phyloP scores from a whole-genome alignment of 371 early-diverging fungal species.

The Lichtheimia hyalospora region DNA sequence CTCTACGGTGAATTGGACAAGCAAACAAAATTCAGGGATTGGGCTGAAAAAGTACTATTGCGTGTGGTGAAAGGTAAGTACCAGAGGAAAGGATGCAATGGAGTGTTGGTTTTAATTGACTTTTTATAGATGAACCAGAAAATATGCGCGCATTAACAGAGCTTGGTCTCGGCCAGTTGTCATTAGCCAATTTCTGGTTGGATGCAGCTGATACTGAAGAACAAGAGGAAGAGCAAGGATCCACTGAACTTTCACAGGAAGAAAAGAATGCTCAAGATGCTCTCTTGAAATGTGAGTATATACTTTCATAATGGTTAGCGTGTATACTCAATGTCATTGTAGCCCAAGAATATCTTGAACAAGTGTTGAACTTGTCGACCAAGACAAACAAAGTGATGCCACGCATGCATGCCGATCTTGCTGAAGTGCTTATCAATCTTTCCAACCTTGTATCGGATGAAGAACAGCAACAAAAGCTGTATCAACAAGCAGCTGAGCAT shows the following conservation, averaged over 20 bases:
- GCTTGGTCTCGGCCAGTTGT: slow-evolving; percentile 36
- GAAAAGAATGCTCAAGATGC: slow-evolving; percentile 31
- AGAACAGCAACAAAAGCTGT: slow-evolving; percentile 34
- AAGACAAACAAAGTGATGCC: slow-evolving; percentile 21
- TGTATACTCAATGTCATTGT: too few species aligned
- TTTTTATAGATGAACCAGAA: slow-evolving; percentile 28
- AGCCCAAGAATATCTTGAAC: slow-evolving; percentile 35
- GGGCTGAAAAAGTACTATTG: slow-evolving; percentile 33
- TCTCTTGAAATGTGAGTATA: too few species aligned
- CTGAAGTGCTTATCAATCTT: slow-evolving; percentile 39
- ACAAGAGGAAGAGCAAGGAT: slow-evolving; percentile 25
- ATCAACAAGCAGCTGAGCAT: slow-evolving; percentile 28
- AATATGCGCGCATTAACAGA: slow-evolving; percentile 32
- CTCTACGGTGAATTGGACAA: slow-evolving; percentile 20
- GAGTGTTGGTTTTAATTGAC: not conserved
- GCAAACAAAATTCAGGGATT: slow-evolving; percentile 26
- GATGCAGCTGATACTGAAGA: slow-evolving; percentile 29
- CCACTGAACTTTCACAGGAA: slow-evolving; percentile 14
- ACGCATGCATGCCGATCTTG: slow-evolving; percentile 36
- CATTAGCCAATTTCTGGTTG: slow-evolving; percentile 39
- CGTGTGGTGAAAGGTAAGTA: slow-evolving; percentile 26
- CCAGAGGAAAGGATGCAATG: not conserved
- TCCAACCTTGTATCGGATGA: slow-evolving; percentile 41
- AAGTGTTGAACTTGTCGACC: slow-evolving; percentile 23
- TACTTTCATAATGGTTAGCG: too few species aligned